phyloP scores from a whole-genome alignment of 2,329 filamentous ascomycete genomes.

The Ceratocystis cubensis region DNA sequence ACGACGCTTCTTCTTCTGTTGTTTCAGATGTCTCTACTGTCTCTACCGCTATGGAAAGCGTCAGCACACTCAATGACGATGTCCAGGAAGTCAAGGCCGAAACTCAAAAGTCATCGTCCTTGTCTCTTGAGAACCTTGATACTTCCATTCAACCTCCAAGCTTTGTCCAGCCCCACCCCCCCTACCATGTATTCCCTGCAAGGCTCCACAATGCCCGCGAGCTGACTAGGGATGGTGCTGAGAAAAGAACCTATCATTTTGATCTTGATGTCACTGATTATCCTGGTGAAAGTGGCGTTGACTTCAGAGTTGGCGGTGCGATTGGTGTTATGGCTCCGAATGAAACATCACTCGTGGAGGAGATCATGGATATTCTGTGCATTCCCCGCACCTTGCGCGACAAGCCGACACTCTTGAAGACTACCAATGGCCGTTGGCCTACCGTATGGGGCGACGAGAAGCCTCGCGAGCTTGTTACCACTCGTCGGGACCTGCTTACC shows the following conservation, averaged over 20 bases:
- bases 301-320: conserved; percentile 93
- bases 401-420: conserved; percentile 68
- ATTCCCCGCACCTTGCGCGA: conserved; percentile 73
- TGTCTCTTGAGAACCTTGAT: conserved; percentile 34
- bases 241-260: conserved; percentile 96
- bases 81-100: conserved; percentile 17
- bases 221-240: conserved; percentile 73
- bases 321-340: conserved; percentile 91
- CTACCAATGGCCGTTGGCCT: conserved; percentile 74
- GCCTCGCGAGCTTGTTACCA: conserved; percentile 75
- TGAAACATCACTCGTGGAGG: conserved; percentile 60
- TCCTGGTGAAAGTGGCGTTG: conserved; percentile 66
- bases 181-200: conserved; percentile 84
- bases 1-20: not conserved
- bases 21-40: conserved; percentile 34
- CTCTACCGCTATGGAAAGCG: conserved; percentile 33
- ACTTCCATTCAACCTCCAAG: conserved; percentile 61
- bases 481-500: conserved; percentile 77
- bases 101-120: conserved; percentile 26
- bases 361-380: conserved; percentile 68
- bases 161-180: conserved; percentile 89
- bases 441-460: conserved; percentile 95
- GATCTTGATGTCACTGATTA: conserved; percentile 95
- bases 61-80: conserved; percentile 13
- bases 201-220: conserved; percentile 74